Evolutionary conservation across 2,329 filamentous ascomycete species (phyloP), one percentile per base, ranked within the genome.

Genomic region (Penicillium sp.): DNA sequence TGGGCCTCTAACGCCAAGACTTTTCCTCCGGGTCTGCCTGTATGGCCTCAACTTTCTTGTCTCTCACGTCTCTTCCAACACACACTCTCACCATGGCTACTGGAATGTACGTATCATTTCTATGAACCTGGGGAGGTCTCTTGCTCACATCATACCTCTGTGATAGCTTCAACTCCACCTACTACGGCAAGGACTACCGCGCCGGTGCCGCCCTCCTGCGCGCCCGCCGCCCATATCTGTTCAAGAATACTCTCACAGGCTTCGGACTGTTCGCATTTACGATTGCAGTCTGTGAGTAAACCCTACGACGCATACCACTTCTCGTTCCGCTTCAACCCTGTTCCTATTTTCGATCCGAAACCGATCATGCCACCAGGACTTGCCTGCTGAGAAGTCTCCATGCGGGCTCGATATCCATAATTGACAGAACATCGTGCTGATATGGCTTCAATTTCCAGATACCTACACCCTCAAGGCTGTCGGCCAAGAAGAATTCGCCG

Each of bases 401-500:
- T n/a, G 16, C 30, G 30, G n/a, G 9, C 19, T 51, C 22, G 11
- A 42, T 9, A 50, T 26, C 5, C 22, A 19, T n/a, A 35, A 40
- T 14, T 37, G 14, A 35, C 7, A 41, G 14, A 40, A 38, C 17
- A 22, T 6, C 36, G 14, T 28, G 36, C 60, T 61, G 17, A 62
- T 55, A 4, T 17, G 11, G 14, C n/a, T 35, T 22, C 12, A 6
- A 14, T 12, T n/a, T 43, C 33, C 57, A 89, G 87, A 89, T 70
- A 77, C 82, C 52, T 89, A 84, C 73, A 90, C 87, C 40, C 88
- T 99, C 71, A 84, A 81, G 63, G 91, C 90, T 52, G 89, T 99
- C 69, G 91, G 93, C 41, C 94, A 97, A 76, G 94, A 97, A 75
- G 90, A 97, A 64, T 99, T 99, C 78, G 90, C 92, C 55, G 94